These are phyloP conservation scores for Hordeum marinum DNA, from an alignment of 176 grass and related monocot genomes.

Conservation along the genomic window DNA sequence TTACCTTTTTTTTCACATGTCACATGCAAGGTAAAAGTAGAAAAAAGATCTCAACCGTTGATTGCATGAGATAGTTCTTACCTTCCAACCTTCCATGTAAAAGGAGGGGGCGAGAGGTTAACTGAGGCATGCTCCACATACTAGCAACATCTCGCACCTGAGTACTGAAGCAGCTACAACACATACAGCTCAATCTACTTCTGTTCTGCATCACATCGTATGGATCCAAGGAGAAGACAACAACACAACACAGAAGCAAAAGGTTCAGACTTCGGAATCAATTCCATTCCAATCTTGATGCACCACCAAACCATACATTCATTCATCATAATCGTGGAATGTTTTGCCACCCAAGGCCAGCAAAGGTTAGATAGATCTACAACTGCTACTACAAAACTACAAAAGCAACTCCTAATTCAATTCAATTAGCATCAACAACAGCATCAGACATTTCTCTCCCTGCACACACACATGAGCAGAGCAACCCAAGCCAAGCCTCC, in stretches of 20 bases:
- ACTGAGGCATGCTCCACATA: neutral
- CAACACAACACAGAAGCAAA: neutral
- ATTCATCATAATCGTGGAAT: neutral
- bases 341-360: neutral
- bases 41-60: too few species aligned
- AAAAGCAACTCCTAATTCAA: neutral
- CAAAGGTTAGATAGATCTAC: constrained; percentile 27
- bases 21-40: too few species aligned
- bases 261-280: neutral
- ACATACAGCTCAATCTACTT: neutral
- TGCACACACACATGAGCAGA: neutral
- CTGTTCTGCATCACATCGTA: neutral
- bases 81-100: too few species aligned
- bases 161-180: neutral
- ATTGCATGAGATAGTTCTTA: too few species aligned
- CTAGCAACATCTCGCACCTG: neutral
- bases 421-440: neutral
- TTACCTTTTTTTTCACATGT: too few species aligned
- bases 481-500: constrained; percentile 1
- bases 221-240: neutral
- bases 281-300: constrained; percentile 1
- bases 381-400: neutral
- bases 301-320: neutral
- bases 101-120: too few species aligned
- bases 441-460: neutral